Conservation (phyloP, 805 yeast species). For the Pichia gijzeniarum region DNA sequence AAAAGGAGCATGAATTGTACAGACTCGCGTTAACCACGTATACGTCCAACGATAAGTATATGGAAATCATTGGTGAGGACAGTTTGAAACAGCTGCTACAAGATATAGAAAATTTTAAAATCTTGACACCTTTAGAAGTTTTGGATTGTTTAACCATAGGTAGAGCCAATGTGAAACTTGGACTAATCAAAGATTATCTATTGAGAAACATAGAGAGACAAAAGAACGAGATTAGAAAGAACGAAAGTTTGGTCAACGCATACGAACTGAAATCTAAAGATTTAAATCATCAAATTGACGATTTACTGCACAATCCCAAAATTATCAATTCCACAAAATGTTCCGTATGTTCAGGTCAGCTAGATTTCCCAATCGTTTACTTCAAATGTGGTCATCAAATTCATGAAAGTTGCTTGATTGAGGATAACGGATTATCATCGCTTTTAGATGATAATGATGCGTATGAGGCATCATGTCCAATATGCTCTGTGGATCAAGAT, state of each 20-base stretch:
- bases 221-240: conserved; percentile 60
- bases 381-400: conserved; percentile 83
- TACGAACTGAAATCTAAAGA: conserved; percentile 60
- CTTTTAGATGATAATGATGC: neutral
- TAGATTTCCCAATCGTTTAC: conserved; percentile 76
- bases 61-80: conserved; percentile 46
- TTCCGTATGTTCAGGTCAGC: conserved; percentile 51
- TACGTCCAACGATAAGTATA: conserved; percentile 47
- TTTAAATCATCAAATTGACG: conserved; percentile 48
- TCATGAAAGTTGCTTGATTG: conserved; percentile 62
- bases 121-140: conserved; percentile 71
- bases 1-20: conserved; percentile 56
- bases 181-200: conserved; percentile 63
- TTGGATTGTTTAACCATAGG: conserved; percentile 38
- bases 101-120: conserved; percentile 42
- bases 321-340: conserved; percentile 52
- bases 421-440: conserved; percentile 8
- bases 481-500: conserved; percentile 67
- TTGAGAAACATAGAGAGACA: conserved; percentile 54
- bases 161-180: conserved; percentile 41
- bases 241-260: conserved; percentile 55
- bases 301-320: conserved; percentile 39
- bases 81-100: conserved; percentile 44
- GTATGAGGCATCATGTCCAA: conserved; percentile 53
- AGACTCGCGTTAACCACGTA: conserved; percentile 58